Conservation (phyloP, 352 stramenopile genomes). For the Aphanomyces invadans region DNA sequence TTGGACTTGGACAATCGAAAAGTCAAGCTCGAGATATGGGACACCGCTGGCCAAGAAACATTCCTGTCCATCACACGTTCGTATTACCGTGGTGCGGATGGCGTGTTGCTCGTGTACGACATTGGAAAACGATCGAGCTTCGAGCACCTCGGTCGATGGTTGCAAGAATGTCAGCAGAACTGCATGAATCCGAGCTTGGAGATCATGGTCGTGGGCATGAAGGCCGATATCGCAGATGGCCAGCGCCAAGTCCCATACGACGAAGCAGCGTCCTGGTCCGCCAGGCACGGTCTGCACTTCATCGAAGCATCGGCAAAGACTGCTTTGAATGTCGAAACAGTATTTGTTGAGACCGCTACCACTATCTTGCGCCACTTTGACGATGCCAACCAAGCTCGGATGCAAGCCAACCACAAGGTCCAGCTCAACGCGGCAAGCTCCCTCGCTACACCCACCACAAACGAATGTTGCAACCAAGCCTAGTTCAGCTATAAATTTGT, state of each 20-base stretch:
- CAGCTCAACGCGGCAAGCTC: neutral
- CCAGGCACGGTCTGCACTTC: constrained; percentile 60
- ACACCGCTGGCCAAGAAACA: constrained; percentile 85
- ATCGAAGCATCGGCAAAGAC: constrained; percentile 81
- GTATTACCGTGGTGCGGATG: constrained; percentile 85
- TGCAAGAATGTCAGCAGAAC: constrained; percentile 80
- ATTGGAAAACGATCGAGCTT: constrained; percentile 74
- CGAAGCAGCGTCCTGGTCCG: constrained; percentile 57
- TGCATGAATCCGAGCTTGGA: constrained; percentile 76
- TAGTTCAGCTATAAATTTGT: neutral
- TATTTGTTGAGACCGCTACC: constrained; percentile 60
- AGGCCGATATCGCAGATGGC: constrained; percentile 52
- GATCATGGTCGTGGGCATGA: constrained; percentile 84
- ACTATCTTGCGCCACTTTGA: constrained; percentile 76
- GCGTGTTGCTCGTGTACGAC: constrained; percentile 84
- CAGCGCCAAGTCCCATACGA: constrained; percentile 58
- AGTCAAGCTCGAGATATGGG: constrained; percentile 90
- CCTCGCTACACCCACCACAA: neutral
- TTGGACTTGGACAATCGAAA: constrained; percentile 73
- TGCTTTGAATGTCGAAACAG: constrained; percentile 70
- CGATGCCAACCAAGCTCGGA: constrained; percentile 37
- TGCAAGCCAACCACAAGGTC: neutral
- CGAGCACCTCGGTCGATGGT: constrained; percentile 60
- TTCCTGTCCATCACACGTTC: constrained; percentile 85
- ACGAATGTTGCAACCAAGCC: constrained; percentile 9